Evolutionary conservation across 164 flowering plant species (phyloP), one percentile per base, ranked within the genome.

Genomic region (Macadamia tetraphylla): DNA sequence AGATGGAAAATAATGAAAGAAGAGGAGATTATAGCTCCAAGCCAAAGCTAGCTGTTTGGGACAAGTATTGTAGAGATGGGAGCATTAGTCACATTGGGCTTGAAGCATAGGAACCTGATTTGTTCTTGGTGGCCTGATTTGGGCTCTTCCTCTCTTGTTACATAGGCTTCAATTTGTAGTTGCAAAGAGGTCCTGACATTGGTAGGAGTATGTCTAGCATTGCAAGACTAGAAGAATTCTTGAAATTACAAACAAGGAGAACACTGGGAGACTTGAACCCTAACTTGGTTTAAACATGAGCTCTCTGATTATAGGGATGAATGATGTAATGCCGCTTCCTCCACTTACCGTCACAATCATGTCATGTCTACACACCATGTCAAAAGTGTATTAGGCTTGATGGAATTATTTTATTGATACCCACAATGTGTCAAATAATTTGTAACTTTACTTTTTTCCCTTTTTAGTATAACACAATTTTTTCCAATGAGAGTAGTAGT

Each of bases 271-370:
- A 79, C 43, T 78, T 77, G 66, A 60, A 63, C 55, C 78, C 76
- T 13, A 65, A 18, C 1, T 70, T 70, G 6, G 75, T 71, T 14
- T 35, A 67, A 56, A 81, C 40, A 88, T 75, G 43, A 92, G 80
- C 62, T 90, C 92, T 63, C 87, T 68, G 44, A 90, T 82, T 30
- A 92, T 78, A 6, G 98, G 88, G 40, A 90, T 78, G 78, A 92
- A 83, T 0, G 98, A 88, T 31, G 98, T 81, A 23, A 92, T 85
- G 62, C 98, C 98, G 70, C 94, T 88, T 0, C 98, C 96, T 68
- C 94, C 96, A 65, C 91, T 78, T 48, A 93, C 83, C 96, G 91
- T 82, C 75, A 90, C 94, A 3, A 94, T 78, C 4, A 67, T 76
- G 66, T 90, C 94, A 64, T 91, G 84, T 83, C 98, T 94, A 83